Evolutionary conservation across 169 alveolate genomes (phyloP), one percentile per base, ranked within the genome.

Genomic region (Plasmodium yoelii): DNA sequence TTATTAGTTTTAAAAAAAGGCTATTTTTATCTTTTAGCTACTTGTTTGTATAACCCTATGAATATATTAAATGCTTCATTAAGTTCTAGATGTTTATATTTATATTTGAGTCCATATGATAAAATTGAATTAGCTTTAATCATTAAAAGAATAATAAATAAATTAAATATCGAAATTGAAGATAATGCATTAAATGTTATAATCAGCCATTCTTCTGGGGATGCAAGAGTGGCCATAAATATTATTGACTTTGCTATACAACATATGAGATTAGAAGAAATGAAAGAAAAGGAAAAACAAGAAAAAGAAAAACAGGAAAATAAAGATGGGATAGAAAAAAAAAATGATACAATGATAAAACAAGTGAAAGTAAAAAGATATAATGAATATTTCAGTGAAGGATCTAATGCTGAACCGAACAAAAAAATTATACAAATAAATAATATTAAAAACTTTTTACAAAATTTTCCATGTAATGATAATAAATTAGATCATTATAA

Each of bases 151-250:
- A 67, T 80, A 26, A 64, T 68, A 19, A 65, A 80, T 60, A 64
- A 60, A 70, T 59, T 64, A 18, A 63, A 80, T 51, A 53, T 80
- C 10, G 71, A 80, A 13, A 60, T 80, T 57, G 90, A 80, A 42
- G 82, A 80, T 6, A 67, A 67, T 5, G 90, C 90, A 22, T 47
- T 80, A 70, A 64, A 80, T 47, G 22, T 67, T 22, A 80, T 80
- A 5, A 80, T 80, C 57, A 67, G 68, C 19, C 90, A 80, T 69
- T 80, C 90, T 5, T 64, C 82, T 67, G 90, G 90, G 15, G 90
- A 80, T 59, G 90, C 90, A 22, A 26, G 90, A 28, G 90, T 80
- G 15, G 90, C 90, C 8, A 80, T 80, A 22, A 67, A 67, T 49
- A 80, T 80, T 9, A 80, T 80, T n/a, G 90, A 80, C 42, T 65